phyloP scores from a whole-genome alignment of 176 grass and related monocot genomes.

The Melocanna baccifera region DNA sequence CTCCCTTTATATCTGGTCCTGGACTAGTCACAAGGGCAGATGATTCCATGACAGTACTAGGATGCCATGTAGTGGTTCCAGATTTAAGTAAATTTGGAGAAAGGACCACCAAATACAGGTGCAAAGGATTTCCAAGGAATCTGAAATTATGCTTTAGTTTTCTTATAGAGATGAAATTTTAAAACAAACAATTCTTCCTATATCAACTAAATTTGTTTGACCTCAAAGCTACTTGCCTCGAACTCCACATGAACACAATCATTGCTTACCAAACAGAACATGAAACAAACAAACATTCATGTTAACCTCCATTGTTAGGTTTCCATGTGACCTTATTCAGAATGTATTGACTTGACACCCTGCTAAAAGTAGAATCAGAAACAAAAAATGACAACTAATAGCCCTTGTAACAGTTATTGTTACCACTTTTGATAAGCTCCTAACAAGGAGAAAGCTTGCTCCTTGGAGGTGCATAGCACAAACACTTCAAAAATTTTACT shows the following conservation, averaged over 20 bases:
- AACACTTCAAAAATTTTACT: not conserved
- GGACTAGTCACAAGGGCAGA: not conserved
- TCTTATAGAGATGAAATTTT: not conserved
- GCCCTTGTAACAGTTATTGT: not conserved
- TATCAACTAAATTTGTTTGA: constrained; percentile 1
- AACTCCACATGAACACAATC: constrained; percentile 11
- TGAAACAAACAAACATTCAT: not conserved
- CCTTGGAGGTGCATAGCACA: not conserved
- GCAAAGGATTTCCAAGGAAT: not conserved
- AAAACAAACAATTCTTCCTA: not conserved
- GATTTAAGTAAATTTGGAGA: constrained; percentile 1
- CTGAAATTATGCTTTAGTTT: not conserved
- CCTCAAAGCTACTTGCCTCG: not conserved
- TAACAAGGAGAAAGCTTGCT: not conserved
- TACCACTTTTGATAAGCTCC: not conserved
- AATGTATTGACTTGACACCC: not conserved
- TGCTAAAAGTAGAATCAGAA: not conserved
- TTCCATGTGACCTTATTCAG: not conserved
- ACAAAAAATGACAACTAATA: not conserved
- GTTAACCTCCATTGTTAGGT: not conserved
- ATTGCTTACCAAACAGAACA: not conserved
- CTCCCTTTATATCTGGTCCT: not conserved
- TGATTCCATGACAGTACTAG: not conserved
- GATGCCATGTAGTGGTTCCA: not conserved
- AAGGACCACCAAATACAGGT: not conserved